These are phyloP conservation scores for Penium margaritaceum DNA, from an alignment of 139 green algal species.

Conservation along the genomic window DNA sequence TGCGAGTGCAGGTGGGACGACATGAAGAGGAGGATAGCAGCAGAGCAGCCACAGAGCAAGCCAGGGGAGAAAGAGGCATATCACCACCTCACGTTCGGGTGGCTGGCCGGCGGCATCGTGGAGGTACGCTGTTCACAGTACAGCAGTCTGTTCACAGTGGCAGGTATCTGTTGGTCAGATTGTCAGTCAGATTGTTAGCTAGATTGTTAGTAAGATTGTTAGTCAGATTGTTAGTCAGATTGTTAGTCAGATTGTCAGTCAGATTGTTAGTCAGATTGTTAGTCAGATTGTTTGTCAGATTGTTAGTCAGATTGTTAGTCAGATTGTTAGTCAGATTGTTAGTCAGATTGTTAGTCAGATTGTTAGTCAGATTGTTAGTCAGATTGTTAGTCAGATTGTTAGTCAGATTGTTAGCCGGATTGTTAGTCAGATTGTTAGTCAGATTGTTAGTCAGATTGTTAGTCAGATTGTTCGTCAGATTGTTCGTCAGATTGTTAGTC, in stretches of 20 bases:
- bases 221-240: neutral
- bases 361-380: too few species aligned
- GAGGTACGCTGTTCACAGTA: slow-evolving; percentile 21
- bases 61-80: slow-evolving; percentile 32
- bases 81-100: slow-evolving; percentile 47
- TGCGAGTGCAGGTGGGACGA: slow-evolving; percentile 40
- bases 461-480: too few species aligned
- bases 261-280: slow-evolving; percentile 1
- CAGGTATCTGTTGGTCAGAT: neutral
- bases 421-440: too few species aligned
- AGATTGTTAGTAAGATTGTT: neutral
- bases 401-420: too few species aligned
- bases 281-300: neutral
- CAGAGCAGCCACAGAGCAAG: neutral
- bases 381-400: too few species aligned
- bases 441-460: too few species aligned
- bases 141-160: neutral
- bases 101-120: slow-evolving; percentile 46
- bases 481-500: too few species aligned
- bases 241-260: neutral
- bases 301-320: neutral
- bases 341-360: too few species aligned
- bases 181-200: neutral
- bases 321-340: too few species aligned
- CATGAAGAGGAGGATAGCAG: slow-evolving; percentile 33